phyloP scores from a whole-genome alignment of 2,329 filamentous ascomycete genomes.

The Xylariaceae sp. region DNA sequence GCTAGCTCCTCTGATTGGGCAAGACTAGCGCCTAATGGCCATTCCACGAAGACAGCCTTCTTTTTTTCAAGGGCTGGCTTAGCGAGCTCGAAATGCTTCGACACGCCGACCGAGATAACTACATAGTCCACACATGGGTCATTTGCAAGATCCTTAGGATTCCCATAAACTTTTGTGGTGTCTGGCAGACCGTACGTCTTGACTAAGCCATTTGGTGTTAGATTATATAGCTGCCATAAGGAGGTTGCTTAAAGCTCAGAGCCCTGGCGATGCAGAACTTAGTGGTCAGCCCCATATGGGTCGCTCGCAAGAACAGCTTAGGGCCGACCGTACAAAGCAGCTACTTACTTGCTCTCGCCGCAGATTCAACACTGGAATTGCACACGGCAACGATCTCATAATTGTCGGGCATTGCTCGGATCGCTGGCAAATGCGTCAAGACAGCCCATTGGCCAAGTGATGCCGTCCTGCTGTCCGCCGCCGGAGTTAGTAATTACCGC shows the following conservation, averaged over 20 bases:
- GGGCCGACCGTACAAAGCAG: no score
- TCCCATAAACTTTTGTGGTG: constrained; percentile 47
- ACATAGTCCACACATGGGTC: constrained; percentile 55
- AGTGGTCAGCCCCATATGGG: no score
- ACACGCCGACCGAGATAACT: constrained; percentile 51
- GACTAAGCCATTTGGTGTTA: constrained; percentile 28
- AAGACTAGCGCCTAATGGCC: constrained; percentile 51
- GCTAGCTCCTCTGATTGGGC: constrained; percentile 50
- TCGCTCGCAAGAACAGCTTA: no score
- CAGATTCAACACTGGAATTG: constrained; percentile 52
- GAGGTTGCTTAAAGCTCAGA: no score
- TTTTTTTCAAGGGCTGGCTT: constrained; percentile 50
- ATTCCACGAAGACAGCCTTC: constrained; percentile 58
- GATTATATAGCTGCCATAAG: not conserved
- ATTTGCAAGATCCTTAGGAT: constrained; percentile 48
- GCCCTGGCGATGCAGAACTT: no score
- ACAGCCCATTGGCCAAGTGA: constrained; percentile 42
- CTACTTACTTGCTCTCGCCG: constrained; percentile 44
- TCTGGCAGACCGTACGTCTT: constrained; percentile 44
- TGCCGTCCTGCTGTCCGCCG: no score
- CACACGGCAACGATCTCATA: constrained; percentile 57
- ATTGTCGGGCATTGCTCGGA: constrained; percentile 38
- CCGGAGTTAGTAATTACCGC: no score
- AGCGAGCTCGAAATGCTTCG: constrained; percentile 48
- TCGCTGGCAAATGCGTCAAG: constrained; percentile 46